These are phyloP conservation scores for Penicillium arizonense DNA, from an alignment of 495 filamentous ascomycete species.

Conservation along the genomic window DNA sequence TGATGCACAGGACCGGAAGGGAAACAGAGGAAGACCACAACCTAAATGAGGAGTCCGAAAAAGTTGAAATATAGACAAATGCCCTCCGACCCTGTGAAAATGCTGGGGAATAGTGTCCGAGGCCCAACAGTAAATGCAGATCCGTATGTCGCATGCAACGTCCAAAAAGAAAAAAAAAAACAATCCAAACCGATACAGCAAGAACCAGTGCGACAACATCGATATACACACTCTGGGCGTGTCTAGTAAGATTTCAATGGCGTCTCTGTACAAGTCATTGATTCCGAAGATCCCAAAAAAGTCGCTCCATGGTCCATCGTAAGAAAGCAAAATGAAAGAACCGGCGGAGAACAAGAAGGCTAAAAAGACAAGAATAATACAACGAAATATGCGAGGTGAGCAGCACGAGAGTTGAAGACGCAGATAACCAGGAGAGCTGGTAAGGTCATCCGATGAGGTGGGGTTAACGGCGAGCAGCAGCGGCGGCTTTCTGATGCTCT, in stretches of 20 bases:
- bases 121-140: conserved; percentile 32
- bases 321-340: conserved; percentile 7
- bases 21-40: conserved; percentile 14
- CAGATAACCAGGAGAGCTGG: background rate
- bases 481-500: conserved; percentile 12
- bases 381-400: conserved; percentile 1
- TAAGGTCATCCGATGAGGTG: background rate
- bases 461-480: conserved; percentile 10
- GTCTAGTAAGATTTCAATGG: background rate
- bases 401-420: background rate
- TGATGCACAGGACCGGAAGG: conserved; percentile 15
- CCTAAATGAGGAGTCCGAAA: conserved; percentile 9
- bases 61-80: conserved; percentile 13
- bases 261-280: background rate
- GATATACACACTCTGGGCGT: background rate
- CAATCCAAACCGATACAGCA: conserved; percentile 1
- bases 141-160: conserved; percentile 10
- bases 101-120: conserved; percentile 31
- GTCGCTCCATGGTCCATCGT: conserved; percentile 1
- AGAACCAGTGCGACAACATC: conserved; percentile 4
- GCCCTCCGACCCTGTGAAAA: conserved; percentile 22
- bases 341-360: background rate
- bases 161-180: background rate
- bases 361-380: background rate
- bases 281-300: background rate